Evolutionary conservation across 2,329 filamentous ascomycete species (phyloP).

Genomic region (Elsinoe fawcettii): DNA sequence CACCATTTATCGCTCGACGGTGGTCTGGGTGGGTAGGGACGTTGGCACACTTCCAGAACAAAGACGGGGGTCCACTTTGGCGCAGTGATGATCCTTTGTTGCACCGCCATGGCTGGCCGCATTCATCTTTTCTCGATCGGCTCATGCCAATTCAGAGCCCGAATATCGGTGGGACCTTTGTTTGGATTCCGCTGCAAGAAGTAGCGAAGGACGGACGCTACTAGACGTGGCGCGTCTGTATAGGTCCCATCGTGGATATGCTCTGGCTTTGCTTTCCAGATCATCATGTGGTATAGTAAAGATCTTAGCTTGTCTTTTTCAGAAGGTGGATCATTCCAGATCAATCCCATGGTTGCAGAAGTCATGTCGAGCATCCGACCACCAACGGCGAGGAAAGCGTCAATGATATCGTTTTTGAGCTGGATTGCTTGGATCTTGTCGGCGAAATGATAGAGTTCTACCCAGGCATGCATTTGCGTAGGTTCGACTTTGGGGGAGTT

Average conservation of each 20-base stretch:
- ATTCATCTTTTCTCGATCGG: neutral
- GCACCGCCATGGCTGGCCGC: neutral
- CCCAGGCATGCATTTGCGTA: neutral
- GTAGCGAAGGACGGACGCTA: neutral
- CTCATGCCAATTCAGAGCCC: neutral
- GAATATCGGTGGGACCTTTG: neutral
- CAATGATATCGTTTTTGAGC: slow-evolving; percentile 2
- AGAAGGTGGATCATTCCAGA: slow-evolving; percentile 1
- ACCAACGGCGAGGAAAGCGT: neutral
- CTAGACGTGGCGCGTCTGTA: neutral
- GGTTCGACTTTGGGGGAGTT: neutral
- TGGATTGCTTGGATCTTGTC: neutral
- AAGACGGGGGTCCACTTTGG: neutral
- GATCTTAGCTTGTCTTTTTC: neutral
- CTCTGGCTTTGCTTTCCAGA: slow-evolving; percentile 1
- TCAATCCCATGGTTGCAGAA: neutral
- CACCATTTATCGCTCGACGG: neutral
- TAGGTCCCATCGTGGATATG: neutral
- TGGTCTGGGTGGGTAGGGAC: neutral
- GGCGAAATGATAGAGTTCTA: neutral
- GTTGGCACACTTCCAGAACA: neutral
- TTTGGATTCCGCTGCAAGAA: neutral
- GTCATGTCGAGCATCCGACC: neutral
- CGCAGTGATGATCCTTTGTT: neutral
- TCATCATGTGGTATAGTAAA: neutral